These are phyloP conservation scores for Cunninghamia lanceolata DNA, from an alignment of 75 land plant species.

Conservation along the genomic window DNA sequence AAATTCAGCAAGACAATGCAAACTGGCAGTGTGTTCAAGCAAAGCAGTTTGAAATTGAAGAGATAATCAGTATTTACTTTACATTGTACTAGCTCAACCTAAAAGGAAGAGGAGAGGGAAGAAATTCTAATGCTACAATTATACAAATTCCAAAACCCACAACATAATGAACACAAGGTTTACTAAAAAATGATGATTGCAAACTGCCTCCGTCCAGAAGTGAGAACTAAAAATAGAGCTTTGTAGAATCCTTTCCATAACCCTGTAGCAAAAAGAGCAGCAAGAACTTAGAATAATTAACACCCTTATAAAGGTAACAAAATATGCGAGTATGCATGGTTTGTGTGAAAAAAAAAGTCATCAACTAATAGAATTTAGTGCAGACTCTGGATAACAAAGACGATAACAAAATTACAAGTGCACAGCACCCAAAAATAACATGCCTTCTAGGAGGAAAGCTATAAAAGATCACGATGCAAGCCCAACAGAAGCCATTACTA, in stretches of 20 bases:
- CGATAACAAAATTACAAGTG: neutral
- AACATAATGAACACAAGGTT: slow-evolving; percentile 7
- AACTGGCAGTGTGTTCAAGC: neutral
- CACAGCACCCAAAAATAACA: neutral
- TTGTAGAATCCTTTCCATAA: neutral
- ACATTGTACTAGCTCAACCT: slow-evolving; percentile 1
- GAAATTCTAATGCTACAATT: neutral
- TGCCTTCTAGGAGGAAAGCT: slow-evolving; percentile 10
- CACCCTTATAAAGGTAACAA: neutral
- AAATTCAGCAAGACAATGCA: neutral
- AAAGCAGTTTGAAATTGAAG: neutral
- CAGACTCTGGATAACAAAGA: neutral
- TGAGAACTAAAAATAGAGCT: slow-evolving; percentile 5
- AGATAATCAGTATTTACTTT: neutral
- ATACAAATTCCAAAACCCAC: neutral
- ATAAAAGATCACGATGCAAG: neutral
- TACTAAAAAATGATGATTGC: neutral
- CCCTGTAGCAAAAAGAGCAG: neutral
- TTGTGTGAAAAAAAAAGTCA: neutral
- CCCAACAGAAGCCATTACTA: neutral
- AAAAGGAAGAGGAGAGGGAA: neutral
- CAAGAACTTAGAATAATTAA: neutral
- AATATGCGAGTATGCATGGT: neutral
- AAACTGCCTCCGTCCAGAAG: slow-evolving; percentile 1
- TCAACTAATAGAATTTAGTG: too few relatives aligned